Percentiles rank a stretch among this genome's conserved stretches.
Evolutionary conservation across 345 rosid genomes (phyloP).

Genomic region (Ricinus communis): DNA sequence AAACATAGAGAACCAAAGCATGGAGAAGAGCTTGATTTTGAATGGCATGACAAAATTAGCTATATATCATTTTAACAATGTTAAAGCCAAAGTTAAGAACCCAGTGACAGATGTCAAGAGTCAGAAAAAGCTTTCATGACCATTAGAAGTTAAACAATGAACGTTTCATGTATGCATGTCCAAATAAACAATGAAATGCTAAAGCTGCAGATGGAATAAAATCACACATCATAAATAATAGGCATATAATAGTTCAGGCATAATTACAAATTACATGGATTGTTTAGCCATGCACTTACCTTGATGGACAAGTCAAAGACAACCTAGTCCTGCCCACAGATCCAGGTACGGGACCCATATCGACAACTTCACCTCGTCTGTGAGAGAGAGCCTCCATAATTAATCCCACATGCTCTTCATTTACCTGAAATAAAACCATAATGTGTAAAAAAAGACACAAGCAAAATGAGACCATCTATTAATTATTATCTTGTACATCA

Average conservation of each 20-base stretch:
- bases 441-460: too few species aligned
- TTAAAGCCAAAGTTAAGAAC: neutral
- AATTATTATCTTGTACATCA: too few species aligned
- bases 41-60: neutral
- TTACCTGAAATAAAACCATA: constrained; percentile 43
- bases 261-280: neutral
- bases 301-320: constrained; percentile 90
- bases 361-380: constrained; percentile 78
- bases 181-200: neutral
- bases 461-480: too few species aligned
- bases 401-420: constrained; percentile 91
- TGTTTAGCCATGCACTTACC: constrained; percentile 41
- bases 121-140: too few species aligned
- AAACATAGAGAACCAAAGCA: neutral
- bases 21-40: neutral
- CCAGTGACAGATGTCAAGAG: neutral
- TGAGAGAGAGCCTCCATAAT: constrained; percentile 95
- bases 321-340: constrained; percentile 80
- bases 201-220: neutral
- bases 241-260: neutral
- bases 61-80: neutral
- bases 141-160: neutral
- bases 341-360: constrained; percentile 98
- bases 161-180: neutral
- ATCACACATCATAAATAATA: neutral